Conservation (phyloP, 345 rosid genomes). For the Chamaenerion angustifolium region DNA sequence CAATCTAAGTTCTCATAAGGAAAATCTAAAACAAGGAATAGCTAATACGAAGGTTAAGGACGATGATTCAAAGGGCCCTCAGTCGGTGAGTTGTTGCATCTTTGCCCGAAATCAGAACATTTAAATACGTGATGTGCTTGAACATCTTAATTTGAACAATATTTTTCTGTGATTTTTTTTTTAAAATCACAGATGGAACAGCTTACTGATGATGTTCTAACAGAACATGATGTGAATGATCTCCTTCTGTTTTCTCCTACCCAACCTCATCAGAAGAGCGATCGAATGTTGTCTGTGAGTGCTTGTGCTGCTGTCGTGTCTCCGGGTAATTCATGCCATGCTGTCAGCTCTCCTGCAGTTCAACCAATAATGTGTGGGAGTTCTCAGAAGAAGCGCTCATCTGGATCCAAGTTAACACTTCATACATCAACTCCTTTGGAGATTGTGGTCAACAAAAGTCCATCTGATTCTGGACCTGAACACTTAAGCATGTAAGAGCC, state of each 20-base stretch:
- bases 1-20: no score
- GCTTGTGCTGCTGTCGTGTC: slow-evolving; percentile 5
- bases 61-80: slow-evolving; percentile 10
- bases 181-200: slow-evolving; percentile 23
- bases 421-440: slow-evolving; percentile 29
- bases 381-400: slow-evolving; percentile 19
- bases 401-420: slow-evolving; percentile 14
- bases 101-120: no score
- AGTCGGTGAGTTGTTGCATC: no score
- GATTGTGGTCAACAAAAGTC: slow-evolving; percentile 18
- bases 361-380: slow-evolving; percentile 25
- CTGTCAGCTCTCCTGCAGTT: slow-evolving; percentile 36
- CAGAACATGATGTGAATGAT: slow-evolving; percentile 43
- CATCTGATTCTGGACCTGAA: slow-evolving; percentile 14
- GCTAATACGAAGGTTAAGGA: slow-evolving; percentile 10
- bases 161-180: no score
- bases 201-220: slow-evolving; percentile 31
- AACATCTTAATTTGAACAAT: no score
- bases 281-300: slow-evolving; percentile 20
- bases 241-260: slow-evolving; percentile 38
- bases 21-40: no score
- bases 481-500: slow-evolving; percentile 50
- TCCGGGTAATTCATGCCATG: slow-evolving; percentile 29
- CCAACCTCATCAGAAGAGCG: slow-evolving; percentile 30
- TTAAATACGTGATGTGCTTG: no score